These are phyloP conservation scores for Chalciporus sp. DNA, from an alignment of 1,284 basidiomycete genomes.

Conservation along the genomic window DNA sequence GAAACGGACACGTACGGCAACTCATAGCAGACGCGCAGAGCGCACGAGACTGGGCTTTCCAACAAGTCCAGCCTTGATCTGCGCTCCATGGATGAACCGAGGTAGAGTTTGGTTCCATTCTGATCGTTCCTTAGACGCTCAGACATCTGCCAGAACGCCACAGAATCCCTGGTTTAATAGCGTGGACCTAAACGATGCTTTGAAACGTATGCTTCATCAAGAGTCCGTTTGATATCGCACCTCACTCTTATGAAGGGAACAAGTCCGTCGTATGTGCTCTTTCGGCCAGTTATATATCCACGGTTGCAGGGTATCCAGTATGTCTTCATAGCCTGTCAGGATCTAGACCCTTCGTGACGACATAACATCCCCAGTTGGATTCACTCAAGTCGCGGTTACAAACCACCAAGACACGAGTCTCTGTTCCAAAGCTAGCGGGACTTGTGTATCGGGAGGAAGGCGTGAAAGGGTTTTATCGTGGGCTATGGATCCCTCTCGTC, in stretches of 20 bases:
- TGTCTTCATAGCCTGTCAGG: conserved; percentile 32
- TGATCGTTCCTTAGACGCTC: conserved; percentile 15
- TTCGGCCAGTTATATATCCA: conserved; percentile 81
- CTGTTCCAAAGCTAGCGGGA: conserved; percentile 71
- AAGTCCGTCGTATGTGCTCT: conserved; percentile 83
- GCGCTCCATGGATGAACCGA: conserved; percentile 79
- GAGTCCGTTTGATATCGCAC: conserved; percentile 10
- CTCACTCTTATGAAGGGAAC: conserved; percentile 51
- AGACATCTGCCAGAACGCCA: conserved; percentile 43
- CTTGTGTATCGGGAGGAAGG: conserved; percentile 91
- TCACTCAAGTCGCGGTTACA: conserved; percentile 91
- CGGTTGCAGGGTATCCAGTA: conserved; percentile 81
- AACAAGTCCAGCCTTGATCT: conserved; percentile 54
- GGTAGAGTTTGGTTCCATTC: conserved; percentile 38
- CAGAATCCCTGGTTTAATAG: conserved; percentile 62
- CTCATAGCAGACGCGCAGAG: conserved; percentile 37
- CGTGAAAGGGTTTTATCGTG: conserved; percentile 88
- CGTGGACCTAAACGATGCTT: conserved; percentile 61
- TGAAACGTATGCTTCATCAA: conserved; percentile 54
- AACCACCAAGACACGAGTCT: conserved; percentile 77
- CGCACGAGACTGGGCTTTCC: conserved; percentile 45
- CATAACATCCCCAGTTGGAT: conserved; percentile 59
- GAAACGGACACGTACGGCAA: conserved; percentile 18
- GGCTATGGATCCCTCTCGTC: conserved; percentile 89
- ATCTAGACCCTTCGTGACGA: conserved; percentile 4